Evolutionary conservation across 345 rosid genomes (phyloP).

Genomic region (Eucalyptus virginea): DNA sequence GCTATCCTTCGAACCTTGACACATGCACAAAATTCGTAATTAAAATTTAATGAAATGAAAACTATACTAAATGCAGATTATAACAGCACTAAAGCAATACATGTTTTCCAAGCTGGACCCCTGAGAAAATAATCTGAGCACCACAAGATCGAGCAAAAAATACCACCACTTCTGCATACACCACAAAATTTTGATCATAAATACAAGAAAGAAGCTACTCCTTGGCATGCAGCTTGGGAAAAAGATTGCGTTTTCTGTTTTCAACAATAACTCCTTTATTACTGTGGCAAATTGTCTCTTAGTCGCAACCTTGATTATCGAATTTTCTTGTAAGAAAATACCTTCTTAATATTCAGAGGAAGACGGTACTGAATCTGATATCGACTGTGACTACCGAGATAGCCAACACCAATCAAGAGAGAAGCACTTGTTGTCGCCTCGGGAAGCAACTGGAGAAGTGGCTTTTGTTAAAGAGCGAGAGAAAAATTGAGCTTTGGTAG

Average conservation of each 20-base stretch:
- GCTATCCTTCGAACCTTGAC: too few relatives aligned
- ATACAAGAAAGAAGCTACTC: neutral
- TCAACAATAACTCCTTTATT: neutral
- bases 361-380: conserved; percentile 28
- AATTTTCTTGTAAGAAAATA: neutral
- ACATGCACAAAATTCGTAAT: too few relatives aligned
- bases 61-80: too few relatives aligned
- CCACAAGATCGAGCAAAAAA: neutral
- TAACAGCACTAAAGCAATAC: too few relatives aligned
- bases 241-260: neutral
- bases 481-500: neutral
- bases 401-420: conserved; percentile 35
- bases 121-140: neutral
- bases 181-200: neutral
- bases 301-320: neutral
- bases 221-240: neutral
- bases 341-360: conserved; percentile 5
- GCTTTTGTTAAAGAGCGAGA: conserved; percentile 34
- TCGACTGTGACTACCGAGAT: conserved; percentile 28
- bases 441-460: conserved; percentile 15
- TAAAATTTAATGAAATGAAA: too few relatives aligned
- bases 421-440: conserved; percentile 11
- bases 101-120: neutral
- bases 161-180: neutral
- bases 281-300: neutral